Percentiles rank a stretch among this genome's conserved stretches.
Conservation (phyloP, 306 rosid species). For the Urtica urens region DNA sequence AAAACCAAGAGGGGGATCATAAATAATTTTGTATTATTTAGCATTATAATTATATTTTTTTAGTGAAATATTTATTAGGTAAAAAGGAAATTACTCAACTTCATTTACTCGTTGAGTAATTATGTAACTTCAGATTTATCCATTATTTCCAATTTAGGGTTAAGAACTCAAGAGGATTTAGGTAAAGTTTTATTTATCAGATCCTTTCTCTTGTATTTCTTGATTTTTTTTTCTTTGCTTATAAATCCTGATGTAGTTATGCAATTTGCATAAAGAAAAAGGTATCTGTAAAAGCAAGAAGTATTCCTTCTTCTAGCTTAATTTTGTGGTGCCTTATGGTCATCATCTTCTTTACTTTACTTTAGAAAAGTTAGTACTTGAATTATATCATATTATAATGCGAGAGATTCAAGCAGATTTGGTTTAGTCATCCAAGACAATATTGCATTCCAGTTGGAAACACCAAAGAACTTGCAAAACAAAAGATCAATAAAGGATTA, state of each 20-base stretch:
- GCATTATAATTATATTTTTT: background rate
- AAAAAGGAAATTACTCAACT: slow-evolving; percentile 10
- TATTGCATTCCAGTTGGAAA: slow-evolving; percentile 15
- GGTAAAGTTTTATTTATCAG: slow-evolving; percentile 14
- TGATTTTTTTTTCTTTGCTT: no score
- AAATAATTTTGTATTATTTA: slow-evolving; percentile 21
- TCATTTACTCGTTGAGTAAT: slow-evolving; percentile 19
- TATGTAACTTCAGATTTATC: background rate
- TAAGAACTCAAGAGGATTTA: background rate
- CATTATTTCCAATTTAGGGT: background rate
- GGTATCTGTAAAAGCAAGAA: background rate
- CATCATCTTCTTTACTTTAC: slow-evolving; percentile 4
- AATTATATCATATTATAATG: slow-evolving; percentile 4
- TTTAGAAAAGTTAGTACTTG: slow-evolving; percentile 5
- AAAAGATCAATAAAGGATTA: background rate
- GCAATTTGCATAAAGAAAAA: background rate
- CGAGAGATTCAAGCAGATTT: slow-evolving; percentile 15
- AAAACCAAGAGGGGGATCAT: slow-evolving; percentile 15
- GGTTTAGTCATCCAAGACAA: slow-evolving; percentile 3
- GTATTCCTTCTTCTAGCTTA: background rate
- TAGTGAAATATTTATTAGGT: background rate
- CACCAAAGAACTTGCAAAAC: background rate
- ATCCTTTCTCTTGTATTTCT: background rate
- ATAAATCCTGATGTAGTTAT: no score
- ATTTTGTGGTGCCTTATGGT: background rate